These are phyloP conservation scores for Candida namnaoensis DNA, from an alignment of 805 yeast genomes.

Conservation along the genomic window DNA sequence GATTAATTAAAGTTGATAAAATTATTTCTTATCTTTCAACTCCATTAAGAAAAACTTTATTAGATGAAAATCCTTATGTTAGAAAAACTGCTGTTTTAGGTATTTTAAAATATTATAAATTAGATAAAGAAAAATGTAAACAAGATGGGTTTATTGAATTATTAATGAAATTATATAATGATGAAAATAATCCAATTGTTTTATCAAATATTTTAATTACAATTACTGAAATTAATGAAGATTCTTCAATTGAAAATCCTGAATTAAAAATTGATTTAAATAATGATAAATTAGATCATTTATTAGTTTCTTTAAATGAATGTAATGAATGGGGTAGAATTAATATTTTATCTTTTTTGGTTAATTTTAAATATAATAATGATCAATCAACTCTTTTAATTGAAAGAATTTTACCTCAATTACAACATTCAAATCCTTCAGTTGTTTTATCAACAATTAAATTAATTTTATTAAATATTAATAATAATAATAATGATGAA, in stretches of 20 bases:
- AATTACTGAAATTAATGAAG: conserved; percentile 73
- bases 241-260: conserved; percentile 31
- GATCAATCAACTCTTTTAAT: conserved; percentile 77
- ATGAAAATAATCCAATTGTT: conserved; percentile 85
- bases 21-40: conserved; percentile 92
- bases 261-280: conserved; percentile 22
- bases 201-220: conserved; percentile 91
- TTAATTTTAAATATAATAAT: conserved; percentile 54
- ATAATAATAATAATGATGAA: conserved; percentile 26
- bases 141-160: conserved; percentile 80
- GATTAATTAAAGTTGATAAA: conserved; percentile 91
- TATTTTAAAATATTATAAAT: conserved; percentile 89
- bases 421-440: conserved; percentile 95
- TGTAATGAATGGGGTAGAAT: conserved; percentile 99
- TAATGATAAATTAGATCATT: conserved; percentile 40
- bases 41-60: conserved; percentile 76
- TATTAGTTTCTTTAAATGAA: conserved; percentile 82
- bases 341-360: conserved; percentile 73
- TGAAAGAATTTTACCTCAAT: conserved; percentile 87
- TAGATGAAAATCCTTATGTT: conserved; percentile 94
- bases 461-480: conserved; percentile 64
- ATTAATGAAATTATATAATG: conserved; percentile 62
- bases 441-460: conserved; percentile 84
- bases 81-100: conserved; percentile 96
- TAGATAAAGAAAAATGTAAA: conserved; percentile 70